These are phyloP conservation scores for Pythium sp. DNA, from an alignment of 352 stramenopile species.

Conservation along the genomic window DNA sequence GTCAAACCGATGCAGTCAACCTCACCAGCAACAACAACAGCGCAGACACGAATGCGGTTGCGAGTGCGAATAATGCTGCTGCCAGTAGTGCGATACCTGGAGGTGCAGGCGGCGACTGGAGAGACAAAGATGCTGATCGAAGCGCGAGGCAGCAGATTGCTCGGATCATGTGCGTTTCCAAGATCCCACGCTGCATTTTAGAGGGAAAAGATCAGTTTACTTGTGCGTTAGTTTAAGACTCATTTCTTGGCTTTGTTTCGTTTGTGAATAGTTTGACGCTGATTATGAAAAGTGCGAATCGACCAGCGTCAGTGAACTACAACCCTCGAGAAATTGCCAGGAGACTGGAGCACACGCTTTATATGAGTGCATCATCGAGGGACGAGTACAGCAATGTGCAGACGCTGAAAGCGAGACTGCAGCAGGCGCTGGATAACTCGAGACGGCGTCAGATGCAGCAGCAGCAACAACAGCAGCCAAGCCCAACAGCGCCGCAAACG, in stretches of 20 bases:
- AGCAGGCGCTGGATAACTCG: constrained; percentile 85
- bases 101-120: constrained; percentile 54
- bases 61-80: constrained; percentile 13
- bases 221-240: not conserved
- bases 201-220: not conserved
- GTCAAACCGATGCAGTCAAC: constrained; percentile 14
- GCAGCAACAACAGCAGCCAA: constrained; percentile 42
- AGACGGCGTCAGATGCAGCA: constrained; percentile 68
- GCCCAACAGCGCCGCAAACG: constrained; percentile 26
- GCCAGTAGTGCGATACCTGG: constrained; percentile 16
- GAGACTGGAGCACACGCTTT: constrained; percentile 81
- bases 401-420: constrained; percentile 77
- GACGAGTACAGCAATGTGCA: constrained; percentile 89
- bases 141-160: constrained; percentile 82
- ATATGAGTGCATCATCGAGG: constrained; percentile 80
- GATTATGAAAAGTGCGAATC: constrained; percentile 89
- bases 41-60: constrained; percentile 11
- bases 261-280: constrained; percentile 61
- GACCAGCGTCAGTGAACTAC: constrained; percentile 84
- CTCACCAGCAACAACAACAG: constrained; percentile 13
- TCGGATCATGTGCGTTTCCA: constrained; percentile 76
- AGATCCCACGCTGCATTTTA: not conserved
- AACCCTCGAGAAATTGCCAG: constrained; percentile 85
- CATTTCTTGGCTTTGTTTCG: not conserved
- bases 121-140: constrained; percentile 82